Base-by-base conservation (phyloP, 805 yeast species). In the Sugiyamaella boreocaroliniensis region DNA sequence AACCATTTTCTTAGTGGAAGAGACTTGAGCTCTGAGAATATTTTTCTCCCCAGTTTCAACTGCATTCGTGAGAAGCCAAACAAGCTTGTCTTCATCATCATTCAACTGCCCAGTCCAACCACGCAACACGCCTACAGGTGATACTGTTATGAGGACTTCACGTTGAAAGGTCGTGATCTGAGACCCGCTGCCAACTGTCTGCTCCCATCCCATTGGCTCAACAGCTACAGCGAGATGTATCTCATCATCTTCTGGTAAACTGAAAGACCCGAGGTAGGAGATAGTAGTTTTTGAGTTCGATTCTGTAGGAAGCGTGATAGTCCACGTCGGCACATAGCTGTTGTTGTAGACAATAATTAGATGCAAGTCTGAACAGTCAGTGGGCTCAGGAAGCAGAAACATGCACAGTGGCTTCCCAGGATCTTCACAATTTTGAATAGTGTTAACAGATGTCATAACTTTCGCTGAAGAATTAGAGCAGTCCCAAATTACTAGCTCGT, bases 1-100 rank as follows among this genome's bases (percentile, higher is more conserved):
- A 1, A 95, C 96, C 44, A 89, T 68, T 59, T 86, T 88, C 48
- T 81, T 79, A 9, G 84, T 78, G 0, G 93, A 82, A 0, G 96
- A 86, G 0, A 90, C 95, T 48, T 83, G 80, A 1, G 88, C 75
- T 47, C 74, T 73, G 12, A 77, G 66, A 1, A 85, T 78, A 29
- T 76, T 68, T 4, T 56, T 49, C 2, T 85, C 74, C 22, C 81
- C 83, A 0, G 96, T 84, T 45, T 74, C 71, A 26, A 87, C 68
- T 1, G 67, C 64, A 29, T 73, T 72, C 2, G 76, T 74, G 48
- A 76, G 71, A 2, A 68, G 66, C 93, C 95, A 88, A 7, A 49
- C 49, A 1, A 85, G 64, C 15, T 48, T 52, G 6, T 47, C 34
- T n/a, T 51, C 29, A 18, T 54, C 50, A 1, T 57, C 51, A 10